Base-by-base conservation (phyloP, 2,329 filamentous ascomycete species). In the Neofusicoccum kwambonambiense region DNA sequence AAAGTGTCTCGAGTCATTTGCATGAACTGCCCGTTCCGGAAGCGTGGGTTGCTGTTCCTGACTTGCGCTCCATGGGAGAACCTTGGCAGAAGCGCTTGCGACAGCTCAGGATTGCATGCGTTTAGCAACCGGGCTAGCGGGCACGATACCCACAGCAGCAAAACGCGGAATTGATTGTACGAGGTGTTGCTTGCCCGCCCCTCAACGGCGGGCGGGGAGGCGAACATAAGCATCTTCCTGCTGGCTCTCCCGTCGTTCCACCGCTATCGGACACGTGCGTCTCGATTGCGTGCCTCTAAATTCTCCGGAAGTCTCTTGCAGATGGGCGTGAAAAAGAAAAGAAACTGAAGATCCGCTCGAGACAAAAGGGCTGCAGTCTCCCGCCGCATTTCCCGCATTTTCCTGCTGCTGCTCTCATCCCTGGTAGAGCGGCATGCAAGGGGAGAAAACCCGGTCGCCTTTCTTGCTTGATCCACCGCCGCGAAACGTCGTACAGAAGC, bases 11-110 rank as follows among this genome's bases (percentile, higher is more conserved):
- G 56, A 60, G 56, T 47, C 42, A 60, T 44, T 60, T 60, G 41
- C 56, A 60, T 60, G 41, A 42, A 47, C n/a, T 17, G 54, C 54
- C 27, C 27, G 54, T 58, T 45, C 41, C 54, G 37, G 42, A 45
- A 19, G 13, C 9, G 31, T 52, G 51, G 51, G 34, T 15, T 54
- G 15, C 22, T 17, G 39, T 58, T 58, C 54, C 54, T 58, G 54
- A 58, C 39, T 45, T 34, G 22, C 37, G 52, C 52, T 42, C 4
- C 41, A 58, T 45, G 39, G 39, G 39, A 12, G 54, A 35, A 58
- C 52, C 52, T 56, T 56, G 52, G n/a, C 27, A 12, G 22, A 27
- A n/a, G 27, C 3, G 8, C 34, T n/a, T 34, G 35, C 39, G 34
- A 54, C 51, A 54, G 51, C 35, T n/a, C 7, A 42, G 35, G 52